These are phyloP conservation scores for Gomphus bonarii DNA, from an alignment of 1,284 basidiomycete genomes.

Conservation along the genomic window DNA sequence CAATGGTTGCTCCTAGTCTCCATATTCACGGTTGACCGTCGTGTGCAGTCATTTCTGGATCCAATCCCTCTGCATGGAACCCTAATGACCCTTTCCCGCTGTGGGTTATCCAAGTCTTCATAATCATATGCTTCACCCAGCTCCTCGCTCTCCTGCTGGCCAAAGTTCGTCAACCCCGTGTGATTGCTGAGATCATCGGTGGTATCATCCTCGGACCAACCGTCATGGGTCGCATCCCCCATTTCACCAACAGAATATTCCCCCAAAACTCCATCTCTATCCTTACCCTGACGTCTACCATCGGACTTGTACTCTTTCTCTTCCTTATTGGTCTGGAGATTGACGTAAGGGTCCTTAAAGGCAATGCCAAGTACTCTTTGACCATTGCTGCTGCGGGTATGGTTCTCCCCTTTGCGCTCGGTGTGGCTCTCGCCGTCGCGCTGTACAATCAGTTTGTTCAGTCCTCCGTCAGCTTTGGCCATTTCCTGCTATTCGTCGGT, in stretches of 20 bases:
- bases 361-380: constrained; percentile 32
- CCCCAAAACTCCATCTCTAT: constrained; percentile 60
- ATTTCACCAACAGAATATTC: constrained; percentile 66
- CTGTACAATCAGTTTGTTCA: constrained; percentile 55
- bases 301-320: constrained; percentile 85
- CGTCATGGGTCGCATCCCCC: constrained; percentile 53
- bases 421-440: constrained; percentile 51
- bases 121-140: constrained; percentile 72
- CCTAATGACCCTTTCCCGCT: constrained; percentile 59
- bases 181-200: constrained; percentile 83
- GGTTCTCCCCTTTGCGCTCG: constrained; percentile 59
- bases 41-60: constrained; percentile 49
- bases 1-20: constrained; percentile 46
- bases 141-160: constrained; percentile 51
- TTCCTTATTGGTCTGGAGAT: constrained; percentile 87
- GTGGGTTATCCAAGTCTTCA: constrained; percentile 78
- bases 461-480: constrained; percentile 42
- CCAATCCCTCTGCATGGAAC: constrained; percentile 56
- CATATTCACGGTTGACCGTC: constrained; percentile 4
- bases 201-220: constrained; percentile 56
- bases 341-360: constrained; percentile 54
- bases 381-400: constrained; percentile 44
- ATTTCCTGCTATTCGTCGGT: constrained; percentile 62
- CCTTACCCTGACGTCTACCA: constrained; percentile 75
- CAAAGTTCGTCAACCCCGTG: constrained; percentile 72